Base-by-base conservation (phyloP, 768 basidiomycete genomes). In the Psilocybe cyanescens region DNA sequence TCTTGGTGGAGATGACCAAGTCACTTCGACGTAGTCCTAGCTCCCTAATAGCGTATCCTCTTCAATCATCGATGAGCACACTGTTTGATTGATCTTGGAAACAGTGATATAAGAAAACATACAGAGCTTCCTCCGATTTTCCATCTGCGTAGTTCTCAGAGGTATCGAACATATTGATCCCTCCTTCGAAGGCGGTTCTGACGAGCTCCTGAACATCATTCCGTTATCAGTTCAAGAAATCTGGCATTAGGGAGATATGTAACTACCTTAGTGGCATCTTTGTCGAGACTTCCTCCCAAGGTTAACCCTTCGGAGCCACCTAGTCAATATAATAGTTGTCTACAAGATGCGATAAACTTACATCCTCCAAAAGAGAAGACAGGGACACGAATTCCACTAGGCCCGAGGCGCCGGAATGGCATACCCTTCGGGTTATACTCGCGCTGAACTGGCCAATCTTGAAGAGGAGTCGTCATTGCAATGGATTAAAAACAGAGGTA, bases 61-160 rank as follows among this genome's bases (percentile, higher is more conserved):
- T 83, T 56, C 8, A 55, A 17, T n/a, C 59, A 19, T 8, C 45
- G 4, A 16, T 33, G 3, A 37, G 31, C 31, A 16, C 8, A 12
- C 4, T 12, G 30, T 3, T 41, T 33, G 44, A 14, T 11, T 24
- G 24, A 24, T 24, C 12, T n/a, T 39, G 39, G n/a, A 11, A 29
- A 19, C 14, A 17, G 14, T 6, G 4, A 8, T 24, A 24, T 24
- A 59, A 9, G 14, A 46, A 51, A 30, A 65, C 82, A 44, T 61
- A 87, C 90, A 94, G 90, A 72, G 93, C 91, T n/a, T 76, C 59
- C 75, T 94, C 92, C 14, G 87, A 89, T 70, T 87, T 81, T 3
- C 92, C 91, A n/a, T 76, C 72, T 4, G 85, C 78, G 63, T 91
- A 91, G 3, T 75, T 78, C 66, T 91, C 89, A 1, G 89, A 89